Base-by-base conservation (phyloP, 805 yeast genomes). In the Schwanniomyces pseudopolymorphus region DNA sequence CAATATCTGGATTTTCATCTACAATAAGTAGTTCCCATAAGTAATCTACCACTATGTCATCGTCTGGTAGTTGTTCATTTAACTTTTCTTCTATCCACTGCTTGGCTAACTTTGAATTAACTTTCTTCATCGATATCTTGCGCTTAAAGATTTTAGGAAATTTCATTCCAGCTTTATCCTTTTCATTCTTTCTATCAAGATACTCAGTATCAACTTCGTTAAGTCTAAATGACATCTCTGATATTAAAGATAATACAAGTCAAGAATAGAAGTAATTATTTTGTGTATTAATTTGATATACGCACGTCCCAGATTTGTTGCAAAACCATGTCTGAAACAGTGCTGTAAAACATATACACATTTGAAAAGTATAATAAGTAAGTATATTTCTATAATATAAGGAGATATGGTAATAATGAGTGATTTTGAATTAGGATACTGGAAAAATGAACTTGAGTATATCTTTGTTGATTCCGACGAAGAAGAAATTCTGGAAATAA, bases 21-120 rank as follows among this genome's bases (percentile, higher is more conserved):
- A 58, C 61, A 3, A 53, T 46, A 20, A 80, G 55, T 39, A 79
- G 57, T 54, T 80, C 81, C 41, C 60, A 58, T 3, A 75, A 57
- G 45, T 75, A 78, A 33, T 74, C 81, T 2, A 67, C 61, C 5
- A 75, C 66, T 3, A 79, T 72, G 20, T 79, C 84, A 51, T 80
- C 84, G 39, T 76, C 81, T 0, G 80, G 80, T 10, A 78, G 56
- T 9, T 66, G 58, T 39, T 64, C 56, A 13, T 65, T 58, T 25
- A 78, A 46, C 41, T 59, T 53, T 3, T 56, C 53, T 2, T 49
- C 53, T 16, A 78, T 63, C 79, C 82, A 79, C 13, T 51, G 50
- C 41, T 65, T 60, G 3, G 79, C 61, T n/a, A 74, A 64, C 0
- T 47, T 52, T 39, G 64, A 50, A 50, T 77, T 68, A 25, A 79